Evolutionary conservation across 1,284 basidiomycete species (phyloP).

Genomic region (Thelephora terrestris): DNA sequence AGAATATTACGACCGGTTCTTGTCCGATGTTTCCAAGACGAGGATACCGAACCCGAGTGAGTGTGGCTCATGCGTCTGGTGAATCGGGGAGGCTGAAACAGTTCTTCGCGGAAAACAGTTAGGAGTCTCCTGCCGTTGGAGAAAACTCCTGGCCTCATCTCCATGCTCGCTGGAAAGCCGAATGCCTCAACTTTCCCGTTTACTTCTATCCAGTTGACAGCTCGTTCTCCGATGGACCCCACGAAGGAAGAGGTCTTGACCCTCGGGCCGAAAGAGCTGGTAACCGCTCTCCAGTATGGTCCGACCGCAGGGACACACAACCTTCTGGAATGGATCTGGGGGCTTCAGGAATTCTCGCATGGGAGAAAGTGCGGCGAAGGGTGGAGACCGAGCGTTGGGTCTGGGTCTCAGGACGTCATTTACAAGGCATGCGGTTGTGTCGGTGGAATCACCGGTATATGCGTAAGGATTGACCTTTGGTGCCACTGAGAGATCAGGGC

Average conservation of each 20-base stretch:
- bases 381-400: conserved; percentile 74
- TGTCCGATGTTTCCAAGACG: conserved; percentile 48
- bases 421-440: conserved; percentile 61
- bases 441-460: conserved; percentile 85
- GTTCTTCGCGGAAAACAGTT: conserved; percentile 15
- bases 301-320: conserved; percentile 61
- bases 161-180: conserved; percentile 81
- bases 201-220: conserved; percentile 54
- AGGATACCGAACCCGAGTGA: conserved; percentile 52
- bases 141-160: conserved; percentile 69
- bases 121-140: conserved; percentile 69
- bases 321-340: conserved; percentile 56
- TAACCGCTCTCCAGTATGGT: conserved; percentile 67
- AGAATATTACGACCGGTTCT: conserved; percentile 41
- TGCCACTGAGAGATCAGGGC: background rate
- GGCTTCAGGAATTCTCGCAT: conserved; percentile 60
- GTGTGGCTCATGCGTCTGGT: conserved; percentile 11
- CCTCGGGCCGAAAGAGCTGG: conserved; percentile 48
- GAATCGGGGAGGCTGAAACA: background rate
- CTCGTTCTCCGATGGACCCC: conserved; percentile 35
- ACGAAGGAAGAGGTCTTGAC: conserved; percentile 35
- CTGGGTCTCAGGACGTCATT: conserved; percentile 83
- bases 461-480: conserved; percentile 37
- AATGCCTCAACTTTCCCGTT: conserved; percentile 90
- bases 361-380: conserved; percentile 42